phyloP scores from a whole-genome alignment of 2,329 filamentous ascomycete species.

The Tolypocladium inflatum region DNA sequence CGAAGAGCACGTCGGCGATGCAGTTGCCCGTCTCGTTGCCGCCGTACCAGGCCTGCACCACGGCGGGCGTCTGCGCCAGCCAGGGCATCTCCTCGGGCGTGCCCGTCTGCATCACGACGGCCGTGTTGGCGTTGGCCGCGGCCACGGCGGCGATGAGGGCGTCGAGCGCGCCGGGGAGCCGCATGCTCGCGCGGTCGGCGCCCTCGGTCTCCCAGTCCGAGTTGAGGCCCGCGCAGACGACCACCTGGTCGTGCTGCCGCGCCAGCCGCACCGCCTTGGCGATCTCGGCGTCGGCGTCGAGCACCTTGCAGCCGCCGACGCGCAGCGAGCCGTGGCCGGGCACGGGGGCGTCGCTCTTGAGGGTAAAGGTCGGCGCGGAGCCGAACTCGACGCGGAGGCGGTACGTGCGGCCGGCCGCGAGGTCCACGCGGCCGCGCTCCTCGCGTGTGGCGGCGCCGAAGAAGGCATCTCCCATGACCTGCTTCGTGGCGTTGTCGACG shows the following conservation, averaged over 20 bases:
- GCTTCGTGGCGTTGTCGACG: conserved; percentile 57
- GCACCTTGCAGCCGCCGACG: conserved; percentile 49
- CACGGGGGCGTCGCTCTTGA: conserved; percentile 38
- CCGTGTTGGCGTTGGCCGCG: conserved; percentile 57
- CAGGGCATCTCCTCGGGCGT: conserved; percentile 68
- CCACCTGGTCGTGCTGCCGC: conserved; percentile 62
- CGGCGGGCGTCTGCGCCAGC: conserved; percentile 43
- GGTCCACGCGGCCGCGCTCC: conserved; percentile 46
- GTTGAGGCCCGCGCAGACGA: conserved; percentile 70
- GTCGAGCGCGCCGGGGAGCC: conserved; percentile 64
- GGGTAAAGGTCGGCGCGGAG: conserved; percentile 47
- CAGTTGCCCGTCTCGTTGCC: conserved; percentile 81
- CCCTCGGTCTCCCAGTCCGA: conserved; percentile 77
- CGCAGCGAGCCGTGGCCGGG: conserved; percentile 52
- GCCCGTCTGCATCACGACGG: conserved; percentile 68
- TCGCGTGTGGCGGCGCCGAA: conserved; percentile 56
- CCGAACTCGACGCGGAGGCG: conserved; percentile 49
- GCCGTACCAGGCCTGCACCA: conserved; percentile 76
- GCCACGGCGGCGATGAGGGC: conserved; percentile 58
- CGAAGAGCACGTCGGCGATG: conserved; percentile 69
- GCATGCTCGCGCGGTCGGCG: conserved; percentile 68
- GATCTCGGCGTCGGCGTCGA: conserved; percentile 50
- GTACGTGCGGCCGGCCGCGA: conserved; percentile 52
- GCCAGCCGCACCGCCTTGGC: conserved; percentile 59
- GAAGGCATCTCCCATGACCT: conserved; percentile 53